These are phyloP conservation scores for Aspergillus sclerotiicarbonarius DNA, from an alignment of 495 filamentous ascomycete genomes.

Conservation along the genomic window DNA sequence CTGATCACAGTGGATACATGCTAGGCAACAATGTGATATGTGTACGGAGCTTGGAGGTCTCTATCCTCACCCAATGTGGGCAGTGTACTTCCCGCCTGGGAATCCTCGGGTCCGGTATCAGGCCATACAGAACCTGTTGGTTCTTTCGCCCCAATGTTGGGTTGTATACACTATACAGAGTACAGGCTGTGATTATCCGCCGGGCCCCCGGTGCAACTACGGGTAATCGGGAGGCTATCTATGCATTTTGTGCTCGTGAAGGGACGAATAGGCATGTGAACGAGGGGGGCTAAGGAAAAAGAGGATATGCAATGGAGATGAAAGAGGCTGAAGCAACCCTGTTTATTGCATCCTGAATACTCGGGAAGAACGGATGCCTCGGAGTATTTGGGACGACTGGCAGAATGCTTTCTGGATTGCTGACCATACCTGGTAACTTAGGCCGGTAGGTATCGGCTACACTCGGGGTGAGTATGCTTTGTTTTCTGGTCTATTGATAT, in stretches of 20 bases:
- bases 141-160: neutral
- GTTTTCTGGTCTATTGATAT: neutral
- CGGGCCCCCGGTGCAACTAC: neutral
- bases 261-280: neutral
- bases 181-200: neutral
- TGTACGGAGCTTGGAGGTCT: neutral
- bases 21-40: neutral
- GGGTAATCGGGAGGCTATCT: neutral
- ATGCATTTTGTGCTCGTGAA: neutral
- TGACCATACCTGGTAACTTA: too few relatives aligned
- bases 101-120: neutral
- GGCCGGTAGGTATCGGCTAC: too few relatives aligned
- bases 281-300: too few relatives aligned
- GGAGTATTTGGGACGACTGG: too few relatives aligned
- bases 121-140: neutral
- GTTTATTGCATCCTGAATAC: too few relatives aligned
- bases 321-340: too few relatives aligned
- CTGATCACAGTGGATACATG: neutral
- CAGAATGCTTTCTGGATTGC: too few relatives aligned
- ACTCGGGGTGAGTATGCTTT: too few relatives aligned
- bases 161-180: neutral
- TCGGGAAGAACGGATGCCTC: too few relatives aligned
- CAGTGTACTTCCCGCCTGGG: neutral
- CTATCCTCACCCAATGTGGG: neutral
- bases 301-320: too few relatives aligned